A percentile compares a stretch with the other conserved stretches of the same genome.
phyloP scores from a whole-genome alignment of 352 stramenopile genomes.

The Pythium myriotylum region DNA sequence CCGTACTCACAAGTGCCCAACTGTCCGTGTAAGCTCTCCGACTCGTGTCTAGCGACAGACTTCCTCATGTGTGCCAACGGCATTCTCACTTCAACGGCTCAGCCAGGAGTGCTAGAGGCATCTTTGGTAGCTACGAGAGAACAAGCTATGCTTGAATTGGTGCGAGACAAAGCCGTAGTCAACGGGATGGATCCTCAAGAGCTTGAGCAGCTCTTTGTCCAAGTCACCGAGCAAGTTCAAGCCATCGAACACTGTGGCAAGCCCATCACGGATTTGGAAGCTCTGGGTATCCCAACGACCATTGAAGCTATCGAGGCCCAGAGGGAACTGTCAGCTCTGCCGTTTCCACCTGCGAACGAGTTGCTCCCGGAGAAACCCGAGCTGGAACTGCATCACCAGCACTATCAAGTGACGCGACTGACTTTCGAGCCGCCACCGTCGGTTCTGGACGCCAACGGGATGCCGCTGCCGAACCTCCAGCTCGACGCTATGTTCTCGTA shows the following conservation, averaged over 20 bases:
- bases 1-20: constrained; percentile 44
- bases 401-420: constrained; percentile 46
- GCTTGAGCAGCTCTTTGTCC: background rate
- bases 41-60: constrained; percentile 51
- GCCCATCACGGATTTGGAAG: constrained; percentile 7
- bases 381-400: constrained; percentile 29
- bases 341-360: constrained; percentile 3
- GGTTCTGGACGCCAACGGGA: constrained; percentile 42
- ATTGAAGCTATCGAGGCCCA: constrained; percentile 2
- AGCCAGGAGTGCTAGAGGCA: constrained; percentile 1
- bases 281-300: constrained; percentile 7
- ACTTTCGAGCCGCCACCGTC: constrained; percentile 31
- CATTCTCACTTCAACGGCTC: constrained; percentile 27
- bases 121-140: background rate
- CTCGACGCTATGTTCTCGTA: constrained; percentile 67
- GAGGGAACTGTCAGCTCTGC: background rate
- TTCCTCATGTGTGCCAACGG: constrained; percentile 46
- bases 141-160: background rate
- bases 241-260: background rate
- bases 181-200: background rate
- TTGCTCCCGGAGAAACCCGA: constrained; percentile 32
- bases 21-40: constrained; percentile 47
- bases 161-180: constrained; percentile 17
- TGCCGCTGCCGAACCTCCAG: constrained; percentile 38
- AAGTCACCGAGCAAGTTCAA: constrained; percentile 5